Conservation (phyloP, 1,284 basidiomycete genomes). For the Thelephora terrestris region DNA sequence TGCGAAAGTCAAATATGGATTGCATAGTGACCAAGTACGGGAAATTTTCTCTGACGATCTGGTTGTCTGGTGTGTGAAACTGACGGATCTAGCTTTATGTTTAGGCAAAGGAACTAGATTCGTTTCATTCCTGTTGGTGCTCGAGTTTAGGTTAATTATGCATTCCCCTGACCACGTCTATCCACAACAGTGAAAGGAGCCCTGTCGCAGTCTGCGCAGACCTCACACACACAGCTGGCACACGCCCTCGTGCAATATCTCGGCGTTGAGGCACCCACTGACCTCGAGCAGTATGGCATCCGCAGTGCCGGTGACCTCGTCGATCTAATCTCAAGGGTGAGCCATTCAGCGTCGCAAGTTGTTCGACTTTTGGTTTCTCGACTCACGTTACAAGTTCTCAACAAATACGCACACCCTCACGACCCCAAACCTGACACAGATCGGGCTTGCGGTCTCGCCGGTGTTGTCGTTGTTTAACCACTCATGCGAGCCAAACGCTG, state of each 20-base stretch:
- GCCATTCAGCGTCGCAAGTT: constrained; percentile 10
- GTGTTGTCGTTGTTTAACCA: constrained; percentile 81
- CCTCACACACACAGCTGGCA: constrained; percentile 56
- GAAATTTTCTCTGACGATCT: constrained; percentile 1
- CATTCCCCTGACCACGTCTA: constrained; percentile 5
- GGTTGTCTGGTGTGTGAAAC: not conserved
- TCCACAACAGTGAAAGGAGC: constrained; percentile 35
- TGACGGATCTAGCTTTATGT: constrained; percentile 1
- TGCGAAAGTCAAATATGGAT: constrained; percentile 46
- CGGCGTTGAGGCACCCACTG: constrained; percentile 43
- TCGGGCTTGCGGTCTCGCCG: constrained; percentile 78
- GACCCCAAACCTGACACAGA: constrained; percentile 60
- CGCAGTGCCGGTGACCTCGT: constrained; percentile 51
- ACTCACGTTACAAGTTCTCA: constrained; percentile 46
- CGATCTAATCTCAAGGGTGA: constrained; percentile 59
- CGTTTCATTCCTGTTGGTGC: constrained; percentile 67
- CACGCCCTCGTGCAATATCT: constrained; percentile 64
- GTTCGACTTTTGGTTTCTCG: not conserved
- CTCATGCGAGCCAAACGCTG: constrained; percentile 85
- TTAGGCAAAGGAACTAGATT: constrained; percentile 56
- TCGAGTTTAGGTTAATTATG: not conserved
- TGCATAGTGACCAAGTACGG: constrained; percentile 51
- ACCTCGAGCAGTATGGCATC: constrained; percentile 48
- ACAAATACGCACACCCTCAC: constrained; percentile 86
- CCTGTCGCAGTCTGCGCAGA: constrained; percentile 35